These are phyloP conservation scores for Claviceps cyperi DNA, from an alignment of 2,329 filamentous ascomycete genomes.

Conservation along the genomic window DNA sequence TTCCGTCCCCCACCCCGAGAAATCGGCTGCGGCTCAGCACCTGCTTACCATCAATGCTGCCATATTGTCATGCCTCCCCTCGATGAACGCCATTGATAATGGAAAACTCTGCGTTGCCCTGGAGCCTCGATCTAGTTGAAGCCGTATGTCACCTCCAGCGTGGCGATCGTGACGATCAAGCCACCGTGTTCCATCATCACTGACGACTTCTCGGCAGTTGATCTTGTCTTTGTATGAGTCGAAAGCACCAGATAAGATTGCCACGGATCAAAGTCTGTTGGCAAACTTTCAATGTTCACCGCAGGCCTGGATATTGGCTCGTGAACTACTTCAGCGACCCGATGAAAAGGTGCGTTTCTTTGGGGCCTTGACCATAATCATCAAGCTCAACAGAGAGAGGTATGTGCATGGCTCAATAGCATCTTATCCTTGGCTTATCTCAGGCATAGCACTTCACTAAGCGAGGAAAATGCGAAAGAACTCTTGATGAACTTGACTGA, in stretches of 20 bases:
- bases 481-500: conserved; percentile 45
- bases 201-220: conserved; percentile 20
- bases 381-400: conserved; percentile 91
- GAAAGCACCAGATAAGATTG: conserved; percentile 31
- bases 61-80: conserved; percentile 3
- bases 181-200: neutral
- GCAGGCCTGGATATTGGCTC: conserved; percentile 74
- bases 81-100: conserved; percentile 1
- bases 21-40: neutral
- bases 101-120: conserved; percentile 9
- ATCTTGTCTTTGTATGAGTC: conserved; percentile 40
- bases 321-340: conserved; percentile 53
- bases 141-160: conserved; percentile 8
- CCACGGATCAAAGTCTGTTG: conserved; percentile 53
- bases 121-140: conserved; percentile 13
- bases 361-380: conserved; percentile 78
- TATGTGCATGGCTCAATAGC: conserved; percentile 21
- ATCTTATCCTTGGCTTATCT: conserved; percentile 1
- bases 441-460: conserved; percentile 31
- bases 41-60: neutral
- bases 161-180: neutral
- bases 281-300: conserved; percentile 66
- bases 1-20: neutral
- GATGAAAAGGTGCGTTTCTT: conserved; percentile 78
- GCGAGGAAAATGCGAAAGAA: conserved; percentile 40